Base-by-base conservation (phyloP, 1,139 yeast genomes). In the Geotrichum histeridarum region DNA sequence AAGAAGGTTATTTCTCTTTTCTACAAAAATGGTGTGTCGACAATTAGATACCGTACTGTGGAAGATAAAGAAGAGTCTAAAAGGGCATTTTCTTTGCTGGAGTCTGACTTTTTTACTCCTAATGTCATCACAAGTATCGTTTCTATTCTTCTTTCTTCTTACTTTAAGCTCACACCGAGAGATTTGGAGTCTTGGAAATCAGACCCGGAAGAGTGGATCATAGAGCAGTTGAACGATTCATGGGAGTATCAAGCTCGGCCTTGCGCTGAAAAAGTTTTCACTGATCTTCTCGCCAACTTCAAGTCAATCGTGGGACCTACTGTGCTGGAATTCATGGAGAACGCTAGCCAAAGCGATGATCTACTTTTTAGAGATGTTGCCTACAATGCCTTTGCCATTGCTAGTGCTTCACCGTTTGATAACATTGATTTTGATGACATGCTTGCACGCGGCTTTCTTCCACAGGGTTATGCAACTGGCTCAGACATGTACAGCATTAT, bases 151-250 rank as follows among this genome's bases (percentile, higher is more conserved):
- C 82, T 89, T 55, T 77, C 77, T 39, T 83, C 85, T 81, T 91
- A 88, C 66, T 75, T 93, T 60, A 79, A 84, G 54, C 70, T 91
- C 48, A 80, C 83, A 54, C 87, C 91, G 0, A 71, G 79, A 0
- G 98, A 91, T 65, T 70, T 91, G 50, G 95, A 86, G 61, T 74
- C 80, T 48, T 93, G 98, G 98, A 69, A 75, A 12, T 69, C 79
- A 36, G 96, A 89, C 57, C 96, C 98, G 0, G 98, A 90, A 68
- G 96, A 88, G 65, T 93, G 95, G 89, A 82, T 88, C 36, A 83
- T 83, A 59, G 95, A 87, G 65, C 95, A 90, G 61, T 73, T 84
- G 55, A 79, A 84, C 43, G 76, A 82, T 7, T 83, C 87, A 63
- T 89, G 89, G 82, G 97, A 91, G 65, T 89, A 75, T 65, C 93